These are phyloP conservation scores for Monosporozyma aquatica DNA, from an alignment of 805 yeast species.

Conservation along the genomic window DNA sequence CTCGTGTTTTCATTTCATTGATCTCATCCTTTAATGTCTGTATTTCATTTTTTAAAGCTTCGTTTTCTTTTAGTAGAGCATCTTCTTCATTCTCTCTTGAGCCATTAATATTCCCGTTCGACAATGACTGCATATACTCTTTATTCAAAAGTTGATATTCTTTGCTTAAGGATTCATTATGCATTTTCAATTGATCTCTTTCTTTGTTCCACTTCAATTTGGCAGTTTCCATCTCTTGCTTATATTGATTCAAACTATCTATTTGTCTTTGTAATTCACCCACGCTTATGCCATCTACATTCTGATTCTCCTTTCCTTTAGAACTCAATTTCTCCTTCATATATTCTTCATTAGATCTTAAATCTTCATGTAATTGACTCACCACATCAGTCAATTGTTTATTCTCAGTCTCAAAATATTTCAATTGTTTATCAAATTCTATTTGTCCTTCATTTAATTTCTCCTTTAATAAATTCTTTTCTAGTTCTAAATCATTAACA, in stretches of 20 bases:
- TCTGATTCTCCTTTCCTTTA: too few species aligned
- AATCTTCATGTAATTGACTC: slow-evolving; percentile 27
- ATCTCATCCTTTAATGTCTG: slow-evolving; percentile 26
- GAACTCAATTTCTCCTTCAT: too few species aligned
- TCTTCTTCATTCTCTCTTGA: slow-evolving; percentile 5
- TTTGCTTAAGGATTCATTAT: slow-evolving; percentile 21
- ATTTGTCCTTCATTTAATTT: slow-evolving; percentile 21
- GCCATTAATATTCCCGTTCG: slow-evolving; percentile 12
- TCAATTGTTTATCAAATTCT: slow-evolving; percentile 20
- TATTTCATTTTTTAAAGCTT: slow-evolving; percentile 12
- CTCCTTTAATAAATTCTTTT: slow-evolving; percentile 15
- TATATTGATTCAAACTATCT: slow-evolving; percentile 9
- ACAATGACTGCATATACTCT: slow-evolving; percentile 19
- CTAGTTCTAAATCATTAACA: slow-evolving; percentile 26
- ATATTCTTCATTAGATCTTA: slow-evolving; percentile 22
- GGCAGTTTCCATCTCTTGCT: slow-evolving; percentile 11
- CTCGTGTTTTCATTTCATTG: too few species aligned
- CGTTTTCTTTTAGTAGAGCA: too few species aligned
- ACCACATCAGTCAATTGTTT: slow-evolving; percentile 28
- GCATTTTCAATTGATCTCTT: slow-evolving; percentile 23
- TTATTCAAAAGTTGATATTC: slow-evolving; percentile 21
- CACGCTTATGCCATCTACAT: background rate
- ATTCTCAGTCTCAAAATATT: slow-evolving; percentile 24
- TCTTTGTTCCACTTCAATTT: slow-evolving; percentile 22
- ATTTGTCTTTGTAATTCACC: slow-evolving; percentile 9